Percentiles rank a stretch among this genome's conserved stretches.
Conservation (phyloP, 805 yeast species). For the Saturnispora halmiae region DNA sequence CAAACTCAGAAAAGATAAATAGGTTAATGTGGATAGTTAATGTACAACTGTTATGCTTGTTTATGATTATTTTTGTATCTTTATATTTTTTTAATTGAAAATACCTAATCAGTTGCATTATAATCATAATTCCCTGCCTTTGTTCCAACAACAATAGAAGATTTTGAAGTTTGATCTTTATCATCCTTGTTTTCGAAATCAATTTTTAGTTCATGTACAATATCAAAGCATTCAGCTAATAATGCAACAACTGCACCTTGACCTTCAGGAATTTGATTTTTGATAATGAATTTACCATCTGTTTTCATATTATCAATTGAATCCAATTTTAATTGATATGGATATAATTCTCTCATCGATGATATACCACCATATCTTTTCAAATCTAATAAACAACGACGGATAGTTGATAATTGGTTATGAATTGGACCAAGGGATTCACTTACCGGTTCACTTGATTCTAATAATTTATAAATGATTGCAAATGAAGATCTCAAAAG, state of each 20-base stretch:
- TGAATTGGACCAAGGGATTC: slow-evolving; percentile 91
- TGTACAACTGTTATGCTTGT: too few species aligned
- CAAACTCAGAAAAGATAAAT: background rate
- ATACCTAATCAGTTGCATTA: slow-evolving; percentile 27
- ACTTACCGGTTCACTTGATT: slow-evolving; percentile 89
- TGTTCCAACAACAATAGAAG: slow-evolving; percentile 30
- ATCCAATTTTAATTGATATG: slow-evolving; percentile 90
- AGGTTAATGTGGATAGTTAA: too few species aligned
- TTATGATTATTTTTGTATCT: too few species aligned
- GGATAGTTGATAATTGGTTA: slow-evolving; percentile 85
- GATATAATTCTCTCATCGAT: slow-evolving; percentile 82
- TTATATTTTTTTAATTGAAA: background rate
- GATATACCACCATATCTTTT: slow-evolving; percentile 89
- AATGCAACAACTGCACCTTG: slow-evolving; percentile 92
- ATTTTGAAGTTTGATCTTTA: slow-evolving; percentile 22
- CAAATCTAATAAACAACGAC: slow-evolving; percentile 81
- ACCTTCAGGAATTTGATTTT: slow-evolving; percentile 91
- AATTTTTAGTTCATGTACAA: slow-evolving; percentile 80
- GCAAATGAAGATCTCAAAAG: slow-evolving; percentile 87
- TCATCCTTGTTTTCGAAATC: slow-evolving; percentile 63
- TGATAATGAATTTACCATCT: slow-evolving; percentile 89
- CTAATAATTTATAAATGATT: slow-evolving; percentile 77
- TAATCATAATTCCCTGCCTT: slow-evolving; percentile 29
- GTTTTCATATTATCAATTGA: slow-evolving; percentile 76
- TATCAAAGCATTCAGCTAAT: slow-evolving; percentile 89